Evolutionary conservation across 179 eudicot genomes (phyloP).

Genomic region (Spinacia oleracea): DNA sequence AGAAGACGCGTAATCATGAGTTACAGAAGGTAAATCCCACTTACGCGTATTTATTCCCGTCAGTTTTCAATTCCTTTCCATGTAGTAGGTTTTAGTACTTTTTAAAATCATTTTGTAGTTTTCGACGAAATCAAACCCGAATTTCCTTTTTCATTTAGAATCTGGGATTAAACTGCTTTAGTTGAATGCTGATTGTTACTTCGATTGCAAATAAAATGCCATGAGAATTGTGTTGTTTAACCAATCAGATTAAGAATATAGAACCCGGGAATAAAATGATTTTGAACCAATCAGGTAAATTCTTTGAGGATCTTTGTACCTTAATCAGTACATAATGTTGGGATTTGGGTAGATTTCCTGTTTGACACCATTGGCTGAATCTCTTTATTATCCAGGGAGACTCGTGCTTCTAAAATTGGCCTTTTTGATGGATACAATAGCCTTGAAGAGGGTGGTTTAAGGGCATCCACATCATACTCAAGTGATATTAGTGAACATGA

Average conservation of each 20-base stretch:
- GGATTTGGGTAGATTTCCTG: background rate
- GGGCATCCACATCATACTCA: slow-evolving; percentile 46
- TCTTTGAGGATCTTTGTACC: too few species aligned
- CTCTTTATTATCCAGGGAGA: slow-evolving; percentile 31
- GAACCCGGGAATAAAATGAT: too few species aligned
- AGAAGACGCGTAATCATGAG: slow-evolving; percentile 16
- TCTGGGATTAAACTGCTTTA: too few species aligned
- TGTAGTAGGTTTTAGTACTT: background rate
- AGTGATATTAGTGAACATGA: slow-evolving; percentile 44
- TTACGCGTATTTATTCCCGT: background rate
- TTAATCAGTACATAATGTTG: too few species aligned
- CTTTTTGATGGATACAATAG: slow-evolving; percentile 34
- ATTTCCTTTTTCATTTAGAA: background rate
- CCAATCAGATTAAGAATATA: too few species aligned
- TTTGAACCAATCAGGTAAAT: too few species aligned
- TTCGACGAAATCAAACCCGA: background rate
- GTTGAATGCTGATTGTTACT: too few species aligned
- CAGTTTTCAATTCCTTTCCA: background rate
- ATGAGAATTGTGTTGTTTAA: too few species aligned
- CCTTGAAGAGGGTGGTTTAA: slow-evolving; percentile 48
- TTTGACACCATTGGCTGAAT: background rate
- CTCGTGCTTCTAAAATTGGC: slow-evolving; percentile 37
- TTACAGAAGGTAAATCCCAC: slow-evolving; percentile 29
- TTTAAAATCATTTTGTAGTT: background rate
- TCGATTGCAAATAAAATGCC: too few species aligned